phyloP scores from a whole-genome alignment of 768 basidiomycete genomes.

The Mrakia gelida region DNA sequence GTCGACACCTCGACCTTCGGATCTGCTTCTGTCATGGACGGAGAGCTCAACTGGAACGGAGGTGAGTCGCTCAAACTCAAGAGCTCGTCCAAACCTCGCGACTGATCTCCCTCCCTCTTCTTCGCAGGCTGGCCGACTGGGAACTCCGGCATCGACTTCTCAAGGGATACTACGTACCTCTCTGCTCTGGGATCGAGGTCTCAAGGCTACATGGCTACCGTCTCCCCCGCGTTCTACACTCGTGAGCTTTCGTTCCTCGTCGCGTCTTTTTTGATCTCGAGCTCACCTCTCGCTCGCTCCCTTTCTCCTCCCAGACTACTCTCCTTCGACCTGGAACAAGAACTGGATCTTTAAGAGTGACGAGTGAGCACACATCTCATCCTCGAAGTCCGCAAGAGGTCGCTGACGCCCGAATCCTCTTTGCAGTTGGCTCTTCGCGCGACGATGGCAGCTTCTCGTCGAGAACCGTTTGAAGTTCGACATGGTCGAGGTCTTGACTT shows the following conservation, averaged over 20 bases:
- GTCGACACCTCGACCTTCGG: slow-evolving; percentile 35
- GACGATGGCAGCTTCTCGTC: slow-evolving; percentile 66
- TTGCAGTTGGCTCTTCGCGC: slow-evolving; percentile 55
- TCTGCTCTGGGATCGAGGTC: slow-evolving; percentile 33
- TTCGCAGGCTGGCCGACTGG: not conserved
- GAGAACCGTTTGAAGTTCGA: slow-evolving; percentile 55
- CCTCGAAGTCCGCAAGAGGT: not conserved
- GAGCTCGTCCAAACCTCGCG: slow-evolving; percentile 8
- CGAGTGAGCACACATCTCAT: slow-evolving; percentile 40
- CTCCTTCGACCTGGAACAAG: slow-evolving; percentile 40
- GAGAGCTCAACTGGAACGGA: slow-evolving; percentile 58
- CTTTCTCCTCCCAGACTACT: slow-evolving; percentile 26
- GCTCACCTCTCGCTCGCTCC: not conserved
- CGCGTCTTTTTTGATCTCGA: not conserved
- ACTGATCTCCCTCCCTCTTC: not conserved
- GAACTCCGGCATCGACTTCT: slow-evolving; percentile 44
- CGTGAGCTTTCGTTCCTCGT: slow-evolving; percentile 17
- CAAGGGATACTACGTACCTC: slow-evolving; percentile 37
- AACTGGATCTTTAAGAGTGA: slow-evolving; percentile 50
- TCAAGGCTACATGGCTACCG: slow-evolving; percentile 43
- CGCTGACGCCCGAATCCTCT: not conserved
- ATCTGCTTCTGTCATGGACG: slow-evolving; percentile 37
- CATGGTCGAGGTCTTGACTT: slow-evolving; percentile 51
- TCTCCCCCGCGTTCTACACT: slow-evolving; percentile 45
- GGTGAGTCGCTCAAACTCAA: slow-evolving; percentile 61